These are phyloP conservation scores for Cudoniella acicularis DNA, from an alignment of 495 filamentous ascomycete species.

Conservation along the genomic window DNA sequence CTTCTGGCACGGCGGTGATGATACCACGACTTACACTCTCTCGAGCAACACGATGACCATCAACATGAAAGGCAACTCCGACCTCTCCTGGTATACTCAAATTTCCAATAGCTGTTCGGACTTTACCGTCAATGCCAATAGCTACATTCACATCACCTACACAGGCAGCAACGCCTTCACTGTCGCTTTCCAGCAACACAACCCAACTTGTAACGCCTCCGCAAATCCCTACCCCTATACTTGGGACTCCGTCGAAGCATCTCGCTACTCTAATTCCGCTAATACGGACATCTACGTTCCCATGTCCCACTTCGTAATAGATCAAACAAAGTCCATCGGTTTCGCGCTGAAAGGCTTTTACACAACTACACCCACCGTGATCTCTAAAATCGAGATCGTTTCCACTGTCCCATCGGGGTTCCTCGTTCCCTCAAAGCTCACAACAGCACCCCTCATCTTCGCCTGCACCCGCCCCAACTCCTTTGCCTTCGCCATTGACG, in stretches of 20 bases:
- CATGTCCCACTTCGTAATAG: conserved; percentile 66
- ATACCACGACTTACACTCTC: conserved; percentile 50
- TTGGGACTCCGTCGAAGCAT: conserved; percentile 69
- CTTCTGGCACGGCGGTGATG: conserved; percentile 69
- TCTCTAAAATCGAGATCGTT: conserved; percentile 65
- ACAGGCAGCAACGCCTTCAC: conserved; percentile 64
- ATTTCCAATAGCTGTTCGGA: conserved; percentile 58
- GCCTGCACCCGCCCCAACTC: conserved; percentile 67
- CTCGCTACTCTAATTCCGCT: conserved; percentile 53
- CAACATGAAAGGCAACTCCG: conserved; percentile 57
- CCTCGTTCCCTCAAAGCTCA: conserved; percentile 56
- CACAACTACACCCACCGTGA: conserved; percentile 42
- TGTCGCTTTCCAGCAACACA: conserved; percentile 70
- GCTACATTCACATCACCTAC: conserved; percentile 70
- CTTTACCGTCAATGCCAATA: conserved; percentile 49
- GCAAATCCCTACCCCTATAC: conserved; percentile 68
- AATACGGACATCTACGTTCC: conserved; percentile 67
- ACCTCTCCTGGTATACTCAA: conserved; percentile 67
- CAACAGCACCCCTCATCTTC: conserved; percentile 59
- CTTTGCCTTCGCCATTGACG: conserved; percentile 80
- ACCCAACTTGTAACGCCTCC: conserved; percentile 53
- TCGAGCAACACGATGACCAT: conserved; percentile 52
- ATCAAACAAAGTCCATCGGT: conserved; percentile 56
- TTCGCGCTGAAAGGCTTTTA: conserved; percentile 70
- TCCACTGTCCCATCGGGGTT: conserved; percentile 45